Conservation (phyloP, 169 alveolate species). For the Perkinsus marinus region DNA sequence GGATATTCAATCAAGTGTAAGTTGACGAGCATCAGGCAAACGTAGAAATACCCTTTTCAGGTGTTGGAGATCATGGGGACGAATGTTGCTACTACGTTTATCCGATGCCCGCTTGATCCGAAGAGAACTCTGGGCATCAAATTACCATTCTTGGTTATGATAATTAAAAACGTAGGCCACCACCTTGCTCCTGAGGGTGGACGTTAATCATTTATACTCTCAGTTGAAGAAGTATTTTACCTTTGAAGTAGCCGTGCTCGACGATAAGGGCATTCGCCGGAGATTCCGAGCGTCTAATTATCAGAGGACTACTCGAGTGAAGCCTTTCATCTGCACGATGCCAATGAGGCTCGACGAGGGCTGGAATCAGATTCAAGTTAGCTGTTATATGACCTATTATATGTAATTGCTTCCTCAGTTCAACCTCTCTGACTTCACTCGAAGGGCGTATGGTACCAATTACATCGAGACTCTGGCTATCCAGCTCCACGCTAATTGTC, state of each 20-base stretch:
- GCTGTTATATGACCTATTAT: neutral
- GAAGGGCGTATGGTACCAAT: conserved; percentile 92
- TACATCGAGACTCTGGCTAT: conserved; percentile 85
- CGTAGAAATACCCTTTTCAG: conserved; percentile 16
- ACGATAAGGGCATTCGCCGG: conserved; percentile 85
- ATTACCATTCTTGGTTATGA: conserved; percentile 86
- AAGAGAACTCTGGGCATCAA: conserved; percentile 78
- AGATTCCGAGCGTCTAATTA: conserved; percentile 90
- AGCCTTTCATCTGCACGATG: conserved; percentile 91
- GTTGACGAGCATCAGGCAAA: conserved; percentile 50
- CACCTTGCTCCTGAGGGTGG: conserved; percentile 46
- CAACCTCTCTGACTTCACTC: conserved; percentile 85
- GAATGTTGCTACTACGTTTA: conserved; percentile 73
- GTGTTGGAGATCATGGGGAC: conserved; percentile 50
- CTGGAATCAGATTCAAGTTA: conserved; percentile 73
- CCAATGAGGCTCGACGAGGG: conserved; percentile 96
- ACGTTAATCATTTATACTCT: neutral
- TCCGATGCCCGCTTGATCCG: conserved; percentile 78
- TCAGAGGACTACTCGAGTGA: conserved; percentile 83
- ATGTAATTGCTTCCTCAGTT: conserved; percentile 41
- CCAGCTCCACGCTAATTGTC: conserved; percentile 90
- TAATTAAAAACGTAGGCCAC: conserved; percentile 74
- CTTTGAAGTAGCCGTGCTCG: conserved; percentile 87
- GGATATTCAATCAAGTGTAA: conserved; percentile 62
- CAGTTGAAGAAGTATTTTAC: conserved; percentile 84